Conservation (phyloP, 2,329 filamentous ascomycete species). For the Acrodontium crateriforme region DNA sequence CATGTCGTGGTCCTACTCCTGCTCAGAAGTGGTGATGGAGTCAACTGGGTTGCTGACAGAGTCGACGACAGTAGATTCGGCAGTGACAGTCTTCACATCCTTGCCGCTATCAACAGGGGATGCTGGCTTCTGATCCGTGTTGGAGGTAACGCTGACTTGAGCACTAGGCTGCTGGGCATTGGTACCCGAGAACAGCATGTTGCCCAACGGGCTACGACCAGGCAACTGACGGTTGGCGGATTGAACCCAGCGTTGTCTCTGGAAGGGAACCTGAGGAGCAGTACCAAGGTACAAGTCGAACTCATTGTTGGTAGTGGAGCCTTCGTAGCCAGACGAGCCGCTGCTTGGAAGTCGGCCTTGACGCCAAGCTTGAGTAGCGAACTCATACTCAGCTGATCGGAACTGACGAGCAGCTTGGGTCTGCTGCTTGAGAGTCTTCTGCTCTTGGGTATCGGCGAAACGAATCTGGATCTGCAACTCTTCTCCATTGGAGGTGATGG, state of each 20-base stretch:
- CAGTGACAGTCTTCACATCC: constrained; percentile 11
- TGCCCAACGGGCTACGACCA: constrained; percentile 10
- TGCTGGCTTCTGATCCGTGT: constrained; percentile 8
- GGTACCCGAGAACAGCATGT: constrained; percentile 13
- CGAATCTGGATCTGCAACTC: constrained; percentile 83
- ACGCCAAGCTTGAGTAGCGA: constrained; percentile 20
- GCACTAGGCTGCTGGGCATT: constrained; percentile 13
- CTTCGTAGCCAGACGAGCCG: too few relatives aligned
- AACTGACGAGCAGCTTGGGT: constrained; percentile 92
- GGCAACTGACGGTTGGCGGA: constrained; percentile 14
- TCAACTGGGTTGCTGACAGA: constrained; percentile 15
- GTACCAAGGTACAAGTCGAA: constrained; percentile 24
- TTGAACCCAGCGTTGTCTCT: constrained; percentile 24
- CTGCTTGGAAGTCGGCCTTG: constrained; percentile 19
- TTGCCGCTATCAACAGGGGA: constrained; percentile 3
- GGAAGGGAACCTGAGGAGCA: constrained; percentile 17
- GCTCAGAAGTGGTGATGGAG: constrained; percentile 12
- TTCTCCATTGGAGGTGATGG: constrained; percentile 46
- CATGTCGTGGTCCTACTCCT: constrained; percentile 9
- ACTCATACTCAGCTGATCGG: constrained; percentile 77
- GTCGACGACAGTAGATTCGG: constrained; percentile 11
- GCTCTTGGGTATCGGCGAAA: constrained; percentile 90
- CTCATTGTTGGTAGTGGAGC: constrained; percentile 18
- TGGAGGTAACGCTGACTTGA: constrained; percentile 10
- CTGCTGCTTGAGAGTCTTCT: constrained; percentile 92